Base-by-base conservation (phyloP, 208 protist species). In the Trypanosoma congolense region DNA sequence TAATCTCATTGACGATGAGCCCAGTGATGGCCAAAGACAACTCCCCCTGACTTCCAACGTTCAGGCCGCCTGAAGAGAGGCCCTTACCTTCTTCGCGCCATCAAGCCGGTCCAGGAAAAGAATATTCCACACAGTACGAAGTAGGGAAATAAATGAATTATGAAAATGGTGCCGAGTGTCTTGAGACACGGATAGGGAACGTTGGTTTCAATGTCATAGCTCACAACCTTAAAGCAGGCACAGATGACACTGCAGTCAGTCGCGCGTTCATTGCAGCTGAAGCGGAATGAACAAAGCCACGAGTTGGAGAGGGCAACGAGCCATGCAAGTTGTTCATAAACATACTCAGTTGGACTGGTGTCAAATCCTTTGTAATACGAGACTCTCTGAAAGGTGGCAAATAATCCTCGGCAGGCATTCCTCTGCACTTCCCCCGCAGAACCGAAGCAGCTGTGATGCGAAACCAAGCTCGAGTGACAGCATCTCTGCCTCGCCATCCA, bases 381-480 rank as follows among this genome's bases (percentile, higher is more conserved):
- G 12, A 47, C 48, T 14, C 4, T 29, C 14, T n/a, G 56, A 26
- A 36, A 33, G 36, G 12, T 35, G 50, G 9, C 5, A 42, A n/a
- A 61, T 30, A 21, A 60, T 43, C 41, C 48, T 29, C n/a, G 58
- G 25, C 18, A 68, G 1, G 25, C 49, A 51, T 2, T 56, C 33
- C 40, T 68, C 61, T 28, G 40, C 71, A 3, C 64, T 59, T 42
- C 75, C 68, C 9, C 73, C 72, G 51, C 67, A 71, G 19, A 68
- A 73, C 55, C 21, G 62, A 36, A 53, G 52, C 62, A 48, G 68
- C 33, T 56, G 64, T 42, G 49, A 83, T 10, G 70, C 50, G 53
- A 81, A 79, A 24, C 62, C 60, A 53, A 72, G 54, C 48, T 87
- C 75, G 46, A 79, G 53, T 8, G 48, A 57, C n/a, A 73, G 54